Percentiles rank a stretch among this genome's conserved stretches.
Evolutionary conservation across 495 filamentous ascomycete genomes (phyloP).

Genomic region (Saxophila tyrrhenica): DNA sequence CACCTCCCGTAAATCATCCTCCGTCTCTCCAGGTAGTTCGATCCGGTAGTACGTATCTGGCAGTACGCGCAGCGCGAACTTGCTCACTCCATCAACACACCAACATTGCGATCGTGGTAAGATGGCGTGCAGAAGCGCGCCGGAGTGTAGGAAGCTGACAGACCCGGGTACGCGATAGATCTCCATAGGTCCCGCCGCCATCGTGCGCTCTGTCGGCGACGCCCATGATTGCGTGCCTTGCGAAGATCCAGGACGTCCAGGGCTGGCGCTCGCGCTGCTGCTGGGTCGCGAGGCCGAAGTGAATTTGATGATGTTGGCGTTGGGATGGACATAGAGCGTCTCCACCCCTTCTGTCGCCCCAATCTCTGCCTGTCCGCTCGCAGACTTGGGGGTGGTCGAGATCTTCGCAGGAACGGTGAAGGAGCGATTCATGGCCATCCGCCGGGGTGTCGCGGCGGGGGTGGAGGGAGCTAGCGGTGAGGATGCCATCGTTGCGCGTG

Average conservation of each 20-base stretch:
- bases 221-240: conserved; percentile 56
- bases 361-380: conserved; percentile 4
- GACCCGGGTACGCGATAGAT: conserved; percentile 73
- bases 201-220: conserved; percentile 64
- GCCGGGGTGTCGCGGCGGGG: conserved; percentile 19
- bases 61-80: conserved; percentile 71
- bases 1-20: conserved; percentile 48
- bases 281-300: conserved; percentile 16
- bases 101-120: conserved; percentile 81
- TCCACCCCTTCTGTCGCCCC: conserved; percentile 41
- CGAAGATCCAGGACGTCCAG: conserved; percentile 20
- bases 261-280: conserved; percentile 10
- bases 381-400: conserved; percentile 4
- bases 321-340: conserved; percentile 46
- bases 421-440: conserved; percentile 39
- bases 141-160: conserved; percentile 76
- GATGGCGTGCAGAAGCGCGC: conserved; percentile 67
- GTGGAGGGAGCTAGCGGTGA: conserved; percentile 8
- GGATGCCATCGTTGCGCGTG: not conserved
- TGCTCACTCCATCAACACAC: conserved; percentile 77
- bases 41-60: conserved; percentile 79
- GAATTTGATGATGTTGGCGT: conserved; percentile 37
- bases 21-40: conserved; percentile 55
- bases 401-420: conserved; percentile 48
- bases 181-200: conserved; percentile 64